Evolutionary conservation across 805 yeast species (phyloP).

Genomic region (Ogataea angusta): DNA sequence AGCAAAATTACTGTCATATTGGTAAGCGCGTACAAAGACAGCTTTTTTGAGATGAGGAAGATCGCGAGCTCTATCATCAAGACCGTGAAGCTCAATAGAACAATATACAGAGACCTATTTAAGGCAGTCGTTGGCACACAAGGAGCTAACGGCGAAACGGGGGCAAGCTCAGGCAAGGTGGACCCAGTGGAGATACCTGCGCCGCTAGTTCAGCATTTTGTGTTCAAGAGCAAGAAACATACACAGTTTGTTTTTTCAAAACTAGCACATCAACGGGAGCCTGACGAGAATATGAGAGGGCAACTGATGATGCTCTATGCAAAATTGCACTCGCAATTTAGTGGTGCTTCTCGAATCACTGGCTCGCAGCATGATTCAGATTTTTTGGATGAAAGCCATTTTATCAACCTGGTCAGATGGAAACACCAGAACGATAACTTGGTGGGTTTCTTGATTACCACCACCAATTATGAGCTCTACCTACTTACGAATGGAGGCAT

Average conservation of each 20-base stretch:
- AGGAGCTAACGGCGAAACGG: conserved; percentile 27
- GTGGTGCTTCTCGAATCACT: conserved; percentile 10
- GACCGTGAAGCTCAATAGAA: conserved; percentile 37
- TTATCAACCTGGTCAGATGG: conserved; percentile 28
- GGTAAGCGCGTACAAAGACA: conserved; percentile 69
- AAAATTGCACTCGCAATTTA: conserved; percentile 19
- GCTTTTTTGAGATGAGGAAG: conserved; percentile 72
- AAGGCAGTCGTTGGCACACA: conserved; percentile 30
- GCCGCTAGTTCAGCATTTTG: conserved; percentile 67
- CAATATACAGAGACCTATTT: conserved; percentile 30
- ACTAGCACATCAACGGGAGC: conserved; percentile 18
- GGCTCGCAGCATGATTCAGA: conserved; percentile 7
- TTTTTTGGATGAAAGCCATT: conserved; percentile 20
- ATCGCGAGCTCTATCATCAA: conserved; percentile 51
- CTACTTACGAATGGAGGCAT: conserved; percentile 54
- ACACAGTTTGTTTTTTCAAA: conserved; percentile 54
- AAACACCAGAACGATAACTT: conserved; percentile 22
- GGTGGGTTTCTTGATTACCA: conserved; percentile 27
- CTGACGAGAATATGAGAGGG: conserved; percentile 18
- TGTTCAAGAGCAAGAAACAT: conserved; percentile 66
- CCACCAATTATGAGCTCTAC: conserved; percentile 55
- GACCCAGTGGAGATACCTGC: conserved; percentile 53
- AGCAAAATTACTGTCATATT: conserved; percentile 41
- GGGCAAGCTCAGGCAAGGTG: conserved; percentile 36
- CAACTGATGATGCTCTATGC: conserved; percentile 31